Conservation (phyloP, 352 stramenopile genomes). For the Pythium dissotocum region DNA sequence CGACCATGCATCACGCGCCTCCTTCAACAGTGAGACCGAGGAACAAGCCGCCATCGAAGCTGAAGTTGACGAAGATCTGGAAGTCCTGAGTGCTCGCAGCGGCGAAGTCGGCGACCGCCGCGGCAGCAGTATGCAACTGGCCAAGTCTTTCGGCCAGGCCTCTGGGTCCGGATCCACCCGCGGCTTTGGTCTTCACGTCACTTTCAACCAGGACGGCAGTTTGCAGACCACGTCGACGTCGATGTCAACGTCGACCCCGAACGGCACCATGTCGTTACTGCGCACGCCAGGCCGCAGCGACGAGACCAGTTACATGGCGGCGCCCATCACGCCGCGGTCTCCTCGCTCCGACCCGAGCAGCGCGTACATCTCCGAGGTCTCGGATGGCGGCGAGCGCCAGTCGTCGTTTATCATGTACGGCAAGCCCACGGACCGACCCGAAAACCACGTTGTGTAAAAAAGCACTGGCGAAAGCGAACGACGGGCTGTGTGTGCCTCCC, state of each 20-base stretch:
- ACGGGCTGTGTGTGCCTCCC: not conserved
- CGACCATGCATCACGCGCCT: slow-evolving; percentile 53
- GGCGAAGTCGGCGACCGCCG: slow-evolving; percentile 47
- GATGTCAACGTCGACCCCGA: slow-evolving; percentile 33
- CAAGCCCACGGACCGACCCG: slow-evolving; percentile 27
- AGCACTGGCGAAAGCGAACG: not conserved
- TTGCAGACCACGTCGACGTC: slow-evolving; percentile 22
- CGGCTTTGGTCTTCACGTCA: slow-evolving; percentile 68
- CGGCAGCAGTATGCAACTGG: slow-evolving; percentile 30
- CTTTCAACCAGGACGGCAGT: slow-evolving; percentile 38
- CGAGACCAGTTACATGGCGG: slow-evolving; percentile 49
- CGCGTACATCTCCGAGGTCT: slow-evolving; percentile 64
- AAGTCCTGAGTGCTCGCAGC: slow-evolving; percentile 74
- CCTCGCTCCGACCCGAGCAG: slow-evolving; percentile 59
- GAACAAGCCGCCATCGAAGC: slow-evolving; percentile 70
- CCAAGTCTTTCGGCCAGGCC: slow-evolving; percentile 29
- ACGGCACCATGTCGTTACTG: slow-evolving; percentile 17
- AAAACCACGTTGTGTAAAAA: slow-evolving; percentile 27
- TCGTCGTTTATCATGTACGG: slow-evolving; percentile 77
- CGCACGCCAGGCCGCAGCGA: slow-evolving; percentile 30
- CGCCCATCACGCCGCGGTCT: slow-evolving; percentile 52
- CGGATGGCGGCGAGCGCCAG: slow-evolving; percentile 38
- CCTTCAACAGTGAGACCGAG: slow-evolving; percentile 64
- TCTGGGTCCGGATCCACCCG: slow-evolving; percentile 34
- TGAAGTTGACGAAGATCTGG: slow-evolving; percentile 78